Percentiles rank a stretch among this genome's conserved stretches.
These are phyloP conservation scores for Incumbomyces lentus DNA, from an alignment of 2,329 filamentous ascomycete genomes.

Conservation along the genomic window DNA sequence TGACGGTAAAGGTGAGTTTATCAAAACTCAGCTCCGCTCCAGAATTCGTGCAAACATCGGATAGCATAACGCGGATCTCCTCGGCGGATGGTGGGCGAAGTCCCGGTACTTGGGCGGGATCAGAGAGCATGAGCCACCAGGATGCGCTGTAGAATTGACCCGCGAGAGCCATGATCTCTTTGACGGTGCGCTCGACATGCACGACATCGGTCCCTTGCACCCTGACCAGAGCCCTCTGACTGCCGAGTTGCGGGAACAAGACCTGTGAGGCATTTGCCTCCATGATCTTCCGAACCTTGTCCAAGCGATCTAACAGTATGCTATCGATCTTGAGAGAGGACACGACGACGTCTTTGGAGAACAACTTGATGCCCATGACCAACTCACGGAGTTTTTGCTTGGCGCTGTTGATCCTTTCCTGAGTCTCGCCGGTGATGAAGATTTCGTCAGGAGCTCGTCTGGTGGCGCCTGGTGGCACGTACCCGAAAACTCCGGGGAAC, in stretches of 20 bases:
- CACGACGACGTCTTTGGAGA: slow-evolving; percentile 84
- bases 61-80: slow-evolving; percentile 81
- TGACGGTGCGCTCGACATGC: slow-evolving; percentile 86
- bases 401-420: slow-evolving; percentile 73
- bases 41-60: slow-evolving; percentile 91
- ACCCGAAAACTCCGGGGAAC: slow-evolving; percentile 84
- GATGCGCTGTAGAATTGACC: slow-evolving; percentile 96
- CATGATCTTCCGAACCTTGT: slow-evolving; percentile 96
- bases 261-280: slow-evolving; percentile 94
- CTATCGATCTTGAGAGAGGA: slow-evolving; percentile 89
- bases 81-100: slow-evolving; percentile 50
- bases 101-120: slow-evolving; percentile 48
- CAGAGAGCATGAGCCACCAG: slow-evolving; percentile 82
- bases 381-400: slow-evolving; percentile 87
- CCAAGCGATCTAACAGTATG: slow-evolving; percentile 78
- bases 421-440: slow-evolving; percentile 84
- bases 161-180: slow-evolving; percentile 89
- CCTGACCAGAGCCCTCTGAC: slow-evolving; percentile 71
- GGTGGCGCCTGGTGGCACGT: slow-evolving; percentile 70
- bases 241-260: slow-evolving; percentile 77
- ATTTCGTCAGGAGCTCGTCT: slow-evolving; percentile 80
- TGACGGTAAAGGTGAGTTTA: slow-evolving; percentile 85
- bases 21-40: slow-evolving; percentile 92
- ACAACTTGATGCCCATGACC: slow-evolving; percentile 68
- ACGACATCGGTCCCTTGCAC: slow-evolving; percentile 89